These are phyloP conservation scores for Alternaria triticimaculans DNA, from an alignment of 2,329 filamentous ascomycete genomes.

Conservation along the genomic window DNA sequence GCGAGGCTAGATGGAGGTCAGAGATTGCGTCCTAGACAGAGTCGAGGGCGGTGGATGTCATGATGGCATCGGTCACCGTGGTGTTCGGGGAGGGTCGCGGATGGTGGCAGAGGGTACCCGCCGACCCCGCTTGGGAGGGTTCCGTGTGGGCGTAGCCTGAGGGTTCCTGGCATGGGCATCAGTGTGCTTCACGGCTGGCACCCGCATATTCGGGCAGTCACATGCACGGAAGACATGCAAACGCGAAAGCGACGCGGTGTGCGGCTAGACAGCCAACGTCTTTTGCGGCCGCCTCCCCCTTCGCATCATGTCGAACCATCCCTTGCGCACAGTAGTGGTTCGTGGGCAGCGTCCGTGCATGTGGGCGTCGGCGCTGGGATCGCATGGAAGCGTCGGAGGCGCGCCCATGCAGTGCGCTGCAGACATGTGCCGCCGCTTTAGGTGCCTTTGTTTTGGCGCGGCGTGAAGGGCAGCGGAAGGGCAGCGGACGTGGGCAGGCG, in stretches of 20 bases:
- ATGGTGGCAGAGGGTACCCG: constrained; percentile 11
- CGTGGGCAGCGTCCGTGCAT: constrained; percentile 21
- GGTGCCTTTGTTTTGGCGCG: constrained; percentile 1
- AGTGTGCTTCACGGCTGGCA: constrained; percentile 3
- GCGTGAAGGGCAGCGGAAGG: not conserved
- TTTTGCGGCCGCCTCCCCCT: constrained; percentile 2
- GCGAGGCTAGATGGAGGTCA: not conserved
- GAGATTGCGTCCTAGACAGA: not conserved
- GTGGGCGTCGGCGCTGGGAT: constrained; percentile 22
- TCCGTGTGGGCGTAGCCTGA: not conserved
- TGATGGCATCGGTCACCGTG: constrained; percentile 1
- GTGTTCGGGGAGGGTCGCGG: not conserved
- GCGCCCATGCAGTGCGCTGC: constrained; percentile 12
- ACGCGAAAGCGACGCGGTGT: not conserved
- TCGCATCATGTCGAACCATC: constrained; percentile 3
- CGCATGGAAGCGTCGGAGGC: constrained; percentile 19
- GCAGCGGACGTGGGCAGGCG: not conserved
- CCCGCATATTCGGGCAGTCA: constrained; percentile 17
- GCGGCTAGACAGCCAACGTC: not conserved
- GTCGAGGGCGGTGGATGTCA: not conserved
- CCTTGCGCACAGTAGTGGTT: constrained; percentile 18
- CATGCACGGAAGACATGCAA: constrained; percentile 7
- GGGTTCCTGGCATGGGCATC: not conserved
- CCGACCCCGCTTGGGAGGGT: constrained; percentile 5
- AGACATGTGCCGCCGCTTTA: constrained; percentile 23